phyloP scores from a whole-genome alignment of 2,329 filamentous ascomycete species.

The Diaporthe caulivora region DNA sequence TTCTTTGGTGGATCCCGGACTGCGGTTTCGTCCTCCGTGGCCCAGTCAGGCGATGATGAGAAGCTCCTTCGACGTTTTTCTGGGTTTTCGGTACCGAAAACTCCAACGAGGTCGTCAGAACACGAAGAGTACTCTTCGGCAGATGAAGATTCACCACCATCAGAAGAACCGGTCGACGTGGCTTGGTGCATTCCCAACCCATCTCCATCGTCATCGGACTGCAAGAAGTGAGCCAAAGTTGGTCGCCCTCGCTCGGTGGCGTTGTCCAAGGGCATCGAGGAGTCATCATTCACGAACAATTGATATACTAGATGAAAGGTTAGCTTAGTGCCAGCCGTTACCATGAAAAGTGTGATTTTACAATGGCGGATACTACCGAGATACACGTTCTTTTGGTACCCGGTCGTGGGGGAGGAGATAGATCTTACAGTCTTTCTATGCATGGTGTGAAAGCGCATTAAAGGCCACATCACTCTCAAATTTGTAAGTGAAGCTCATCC shows the following conservation, averaged over 20 bases:
- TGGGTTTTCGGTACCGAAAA: not conserved
- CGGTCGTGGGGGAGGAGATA: not conserved
- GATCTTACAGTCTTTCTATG: conserved; percentile 4
- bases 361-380: too few relatives aligned
- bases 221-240: not conserved
- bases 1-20: not conserved
- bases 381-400: not conserved
- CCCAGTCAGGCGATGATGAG: not conserved
- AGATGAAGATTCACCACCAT: not conserved
- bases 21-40: not conserved
- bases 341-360: too few relatives aligned
- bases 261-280: not conserved
- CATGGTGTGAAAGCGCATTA: not conserved
- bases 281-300: not conserved
- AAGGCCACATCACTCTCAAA: not conserved
- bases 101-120: not conserved
- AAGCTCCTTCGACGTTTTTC: not conserved
- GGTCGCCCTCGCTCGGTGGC: not conserved
- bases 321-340: too few relatives aligned
- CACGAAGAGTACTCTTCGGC: not conserved
- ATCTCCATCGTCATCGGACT: not conserved
- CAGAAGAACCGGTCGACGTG: not conserved
- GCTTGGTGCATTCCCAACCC: not conserved
- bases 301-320: not conserved
- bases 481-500: not conserved